phyloP scores from a whole-genome alignment of 2,329 filamentous ascomycete species.

The Colletotrichum paranaense region DNA sequence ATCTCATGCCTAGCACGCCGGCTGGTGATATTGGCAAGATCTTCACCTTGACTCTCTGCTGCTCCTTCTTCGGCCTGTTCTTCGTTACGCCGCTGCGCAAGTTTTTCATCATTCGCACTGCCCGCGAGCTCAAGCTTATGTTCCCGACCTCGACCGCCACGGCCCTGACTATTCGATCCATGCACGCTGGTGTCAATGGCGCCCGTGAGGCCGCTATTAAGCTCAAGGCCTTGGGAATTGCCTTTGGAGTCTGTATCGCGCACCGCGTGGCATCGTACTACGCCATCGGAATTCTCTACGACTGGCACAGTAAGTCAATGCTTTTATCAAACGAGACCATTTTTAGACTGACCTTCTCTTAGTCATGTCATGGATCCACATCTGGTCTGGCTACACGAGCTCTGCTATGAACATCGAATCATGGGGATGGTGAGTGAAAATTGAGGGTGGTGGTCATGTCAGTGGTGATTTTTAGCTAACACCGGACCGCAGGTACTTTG shows the following conservation, averaged over 20 bases:
- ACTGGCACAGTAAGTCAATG: constrained; percentile 55
- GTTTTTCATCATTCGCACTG: constrained; percentile 76
- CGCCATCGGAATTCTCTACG: constrained; percentile 68
- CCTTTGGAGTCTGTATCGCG: constrained; percentile 62
- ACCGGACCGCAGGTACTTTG: constrained; percentile 50
- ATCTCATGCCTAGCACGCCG: constrained; percentile 60
- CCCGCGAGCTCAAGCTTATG: constrained; percentile 67
- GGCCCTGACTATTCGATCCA: constrained; percentile 71
- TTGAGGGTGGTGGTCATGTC: too few species aligned
- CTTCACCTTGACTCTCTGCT: constrained; percentile 69
- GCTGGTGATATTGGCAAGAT: constrained; percentile 67
- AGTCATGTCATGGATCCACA: constrained; percentile 63
- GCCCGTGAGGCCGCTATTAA: constrained; percentile 64
- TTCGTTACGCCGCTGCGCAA: constrained; percentile 72
- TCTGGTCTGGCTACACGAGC: constrained; percentile 64
- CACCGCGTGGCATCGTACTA: constrained; percentile 70
- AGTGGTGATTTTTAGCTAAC: neutral
- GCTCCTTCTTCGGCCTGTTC: constrained; percentile 73
- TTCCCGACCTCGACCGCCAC: constrained; percentile 71
- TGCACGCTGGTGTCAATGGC: constrained; percentile 67
- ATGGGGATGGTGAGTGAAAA: constrained; percentile 64
- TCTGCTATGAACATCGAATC: constrained; percentile 64
- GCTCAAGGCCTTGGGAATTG: constrained; percentile 63
- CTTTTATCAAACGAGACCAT: too few species aligned
- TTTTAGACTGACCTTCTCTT: too few species aligned